Conservation (phyloP, 2,329 filamentous ascomycete genomes). For the Davidsoniella virescens region DNA sequence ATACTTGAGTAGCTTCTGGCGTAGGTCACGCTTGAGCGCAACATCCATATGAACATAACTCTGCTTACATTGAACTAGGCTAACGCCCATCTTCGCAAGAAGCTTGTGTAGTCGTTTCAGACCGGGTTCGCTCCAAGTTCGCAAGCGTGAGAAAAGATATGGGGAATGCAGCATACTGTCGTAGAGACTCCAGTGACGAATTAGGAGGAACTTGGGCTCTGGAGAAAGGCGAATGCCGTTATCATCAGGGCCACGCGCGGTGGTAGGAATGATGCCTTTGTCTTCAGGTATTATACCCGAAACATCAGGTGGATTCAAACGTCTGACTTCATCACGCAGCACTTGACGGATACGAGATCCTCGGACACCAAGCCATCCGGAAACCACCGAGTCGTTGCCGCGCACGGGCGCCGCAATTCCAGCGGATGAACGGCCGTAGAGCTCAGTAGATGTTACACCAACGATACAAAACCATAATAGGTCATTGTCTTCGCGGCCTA, state of each 20-base stretch:
- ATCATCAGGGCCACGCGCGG: conserved; percentile 76
- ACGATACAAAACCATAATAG: conserved; percentile 90
- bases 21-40: conserved; percentile 76
- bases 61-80: conserved; percentile 82
- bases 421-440: conserved; percentile 73
- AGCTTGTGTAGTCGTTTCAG: conserved; percentile 83
- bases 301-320: conserved; percentile 66
- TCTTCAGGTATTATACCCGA: conserved; percentile 40
- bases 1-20: conserved; percentile 76
- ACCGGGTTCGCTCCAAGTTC: conserved; percentile 86
- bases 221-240: conserved; percentile 83
- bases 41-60: conserved; percentile 98
- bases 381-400: conserved; percentile 37
- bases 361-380: conserved; percentile 67
- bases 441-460: conserved; percentile 82
- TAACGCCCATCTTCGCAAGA: conserved; percentile 95
- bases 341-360: conserved; percentile 74
- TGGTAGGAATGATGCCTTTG: conserved; percentile 74
- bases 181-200: conserved; percentile 93
- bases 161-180: conserved; percentile 97
- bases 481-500: conserved; percentile 93
- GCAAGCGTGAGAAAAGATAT: conserved; percentile 78
- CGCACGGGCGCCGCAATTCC: conserved; percentile 51
- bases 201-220: conserved; percentile 81
- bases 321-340: conserved; percentile 81